Evolutionary conservation across 1,284 basidiomycete species (phyloP).

Genomic region (Leccinum griseonigrum): DNA sequence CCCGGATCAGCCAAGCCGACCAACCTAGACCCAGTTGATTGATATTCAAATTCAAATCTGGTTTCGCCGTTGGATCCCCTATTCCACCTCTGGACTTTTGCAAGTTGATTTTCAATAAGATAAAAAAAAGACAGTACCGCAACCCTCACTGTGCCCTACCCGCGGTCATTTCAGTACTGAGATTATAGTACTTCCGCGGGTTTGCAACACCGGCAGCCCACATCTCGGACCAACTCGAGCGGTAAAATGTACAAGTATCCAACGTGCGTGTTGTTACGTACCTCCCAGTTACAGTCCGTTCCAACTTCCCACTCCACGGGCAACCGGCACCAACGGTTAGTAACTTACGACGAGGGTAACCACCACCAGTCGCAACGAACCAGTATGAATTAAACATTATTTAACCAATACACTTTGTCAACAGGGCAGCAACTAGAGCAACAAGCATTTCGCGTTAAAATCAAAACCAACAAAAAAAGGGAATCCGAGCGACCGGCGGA

Average conservation of each 20-base stretch:
- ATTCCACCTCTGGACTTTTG: background rate
- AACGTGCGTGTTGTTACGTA: background rate
- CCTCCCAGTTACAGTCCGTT: background rate
- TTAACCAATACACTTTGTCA: background rate
- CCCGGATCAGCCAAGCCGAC: background rate
- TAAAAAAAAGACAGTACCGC: background rate
- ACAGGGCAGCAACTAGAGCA: background rate
- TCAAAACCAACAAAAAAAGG: background rate
- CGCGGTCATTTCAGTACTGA: background rate
- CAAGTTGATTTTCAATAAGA: background rate
- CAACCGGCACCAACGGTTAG: background rate
- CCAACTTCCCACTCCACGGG: background rate
- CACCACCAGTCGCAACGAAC: background rate
- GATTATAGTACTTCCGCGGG: background rate
- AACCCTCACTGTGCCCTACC: background rate
- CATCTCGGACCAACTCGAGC: too few relatives aligned
- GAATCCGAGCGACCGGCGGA: background rate
- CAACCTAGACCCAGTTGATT: background rate
- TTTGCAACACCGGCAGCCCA: background rate
- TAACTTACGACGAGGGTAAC: background rate
- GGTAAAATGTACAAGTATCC: background rate
- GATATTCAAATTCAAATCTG: background rate
- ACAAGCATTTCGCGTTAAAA: slow-evolving; percentile 1
- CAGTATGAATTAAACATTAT: background rate
- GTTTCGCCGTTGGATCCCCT: background rate